phyloP scores from a whole-genome alignment of 73 alveolate genomes.

The Uronychia setigera region DNA sequence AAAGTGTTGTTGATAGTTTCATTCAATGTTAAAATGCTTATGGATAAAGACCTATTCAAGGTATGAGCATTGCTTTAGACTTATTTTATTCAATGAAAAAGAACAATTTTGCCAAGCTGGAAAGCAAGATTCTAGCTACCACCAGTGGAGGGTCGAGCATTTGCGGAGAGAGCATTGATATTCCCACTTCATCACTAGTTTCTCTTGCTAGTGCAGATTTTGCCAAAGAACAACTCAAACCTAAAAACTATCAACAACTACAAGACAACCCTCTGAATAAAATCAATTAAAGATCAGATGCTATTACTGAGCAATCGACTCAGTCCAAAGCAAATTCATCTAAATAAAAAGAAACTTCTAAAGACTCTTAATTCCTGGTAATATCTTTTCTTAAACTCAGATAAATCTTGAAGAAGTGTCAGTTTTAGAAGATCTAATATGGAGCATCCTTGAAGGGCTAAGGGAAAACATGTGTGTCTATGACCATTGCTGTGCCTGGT shows the following conservation, averaged over 20 bases:
- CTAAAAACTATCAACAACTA: not conserved
- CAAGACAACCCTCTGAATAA: not conserved
- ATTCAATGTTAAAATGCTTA: not conserved
- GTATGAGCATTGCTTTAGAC: not conserved
- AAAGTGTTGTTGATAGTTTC: too few relatives aligned
- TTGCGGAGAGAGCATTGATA: not conserved
- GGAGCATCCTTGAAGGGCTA: constrained; percentile 1
- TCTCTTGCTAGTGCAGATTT: not conserved
- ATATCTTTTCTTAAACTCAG: not conserved
- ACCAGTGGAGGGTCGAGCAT: not conserved
- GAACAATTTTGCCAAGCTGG: not conserved
- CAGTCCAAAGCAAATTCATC: not conserved
- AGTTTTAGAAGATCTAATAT: not conserved
- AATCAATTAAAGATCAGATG: not conserved
- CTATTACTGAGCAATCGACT: too few relatives aligned
- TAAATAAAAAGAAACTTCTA: not conserved
- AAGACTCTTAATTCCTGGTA: too few relatives aligned
- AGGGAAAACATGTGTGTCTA: not conserved
- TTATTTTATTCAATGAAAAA: not conserved
- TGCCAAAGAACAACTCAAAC: too few relatives aligned
- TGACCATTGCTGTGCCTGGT: not conserved
- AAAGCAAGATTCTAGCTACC: not conserved
- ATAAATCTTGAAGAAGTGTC: not conserved
- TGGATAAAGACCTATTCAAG: not conserved
- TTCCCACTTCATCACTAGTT: not conserved